Base-by-base conservation (phyloP, 257 asterid species). In the Solanum pennellii region DNA sequence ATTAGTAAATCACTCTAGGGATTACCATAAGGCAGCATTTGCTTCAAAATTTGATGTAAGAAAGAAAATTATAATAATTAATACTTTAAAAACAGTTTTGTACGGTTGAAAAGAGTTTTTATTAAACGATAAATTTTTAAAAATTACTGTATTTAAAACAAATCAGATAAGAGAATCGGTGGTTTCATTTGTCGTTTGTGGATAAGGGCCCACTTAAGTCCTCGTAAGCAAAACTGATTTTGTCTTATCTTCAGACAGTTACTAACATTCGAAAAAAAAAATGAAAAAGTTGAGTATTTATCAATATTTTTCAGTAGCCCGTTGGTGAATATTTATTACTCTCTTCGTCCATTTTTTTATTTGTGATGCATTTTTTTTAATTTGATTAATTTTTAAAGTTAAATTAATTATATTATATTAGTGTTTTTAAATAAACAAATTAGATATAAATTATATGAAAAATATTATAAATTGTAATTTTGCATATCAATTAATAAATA, bases 261-360 rank as follows among this genome's bases (percentile, higher is more conserved):
- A 68, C 9, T 13, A 66, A 12, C 21, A 66, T 66, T 66, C 73
- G 14, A 2, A 60, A 31, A 31, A 21, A 20, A 12, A 59, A 60
- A 60, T 6, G n/a, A 60, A 23, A 65, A 65, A n/a, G 15, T 62
- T 18, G 3, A n/a, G 15, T 62, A 5, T 62, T n/a, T 66, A 23
- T 25, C 73, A 25, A 62, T 62, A 62, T 33, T 62, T 23, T 62
- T 62, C 71, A 62, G 71, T 11, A 23, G 15, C 31, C 15, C 15
- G 15, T 23, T 10, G 29, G 7, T 9, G 71, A 62, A 23, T 62
- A 62, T 62, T 60, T 23, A 2, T 62, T 62, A 37, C 1, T 37
- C 6, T 37, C 7, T 1, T 1, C 0, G 1, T 5, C 1, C 7
- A 35, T 35, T 5, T 35, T 5, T 35, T 35, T 35, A 1, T 35